Percentiles rank a stretch among this genome's conserved stretches.
phyloP scores from a whole-genome alignment of 2,329 filamentous ascomycete genomes.

The Neofusicoccum laricinum region DNA sequence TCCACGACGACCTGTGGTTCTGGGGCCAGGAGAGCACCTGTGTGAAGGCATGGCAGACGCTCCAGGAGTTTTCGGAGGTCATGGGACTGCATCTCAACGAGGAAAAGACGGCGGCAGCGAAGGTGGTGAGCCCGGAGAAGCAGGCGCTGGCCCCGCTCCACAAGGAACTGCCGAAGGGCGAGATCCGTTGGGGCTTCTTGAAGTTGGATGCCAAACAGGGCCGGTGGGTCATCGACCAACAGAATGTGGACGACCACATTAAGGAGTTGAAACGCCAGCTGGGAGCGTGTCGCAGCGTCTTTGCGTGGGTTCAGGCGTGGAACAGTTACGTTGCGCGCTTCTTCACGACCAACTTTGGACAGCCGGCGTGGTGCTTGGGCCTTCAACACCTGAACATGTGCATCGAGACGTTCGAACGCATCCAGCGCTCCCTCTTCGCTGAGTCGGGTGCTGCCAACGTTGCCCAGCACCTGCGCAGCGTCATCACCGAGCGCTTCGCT shows the following conservation, averaged over 20 bases:
- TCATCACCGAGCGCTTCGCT: constrained; percentile 40
- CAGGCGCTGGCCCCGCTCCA: constrained; percentile 14
- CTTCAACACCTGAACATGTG: constrained; percentile 56
- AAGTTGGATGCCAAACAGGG: constrained; percentile 52
- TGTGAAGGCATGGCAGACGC: constrained; percentile 58
- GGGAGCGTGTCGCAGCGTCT: constrained; percentile 52
- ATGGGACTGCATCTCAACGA: constrained; percentile 59
- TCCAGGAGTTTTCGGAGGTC: constrained; percentile 53
- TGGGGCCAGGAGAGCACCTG: constrained; percentile 57
- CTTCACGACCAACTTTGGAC: constrained; percentile 58
- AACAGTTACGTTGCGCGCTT: constrained; percentile 58
- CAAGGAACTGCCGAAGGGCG: constrained; percentile 48
- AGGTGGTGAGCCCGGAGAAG: constrained; percentile 33
- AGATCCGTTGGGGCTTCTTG: constrained; percentile 61
- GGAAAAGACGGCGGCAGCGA: constrained; percentile 56
- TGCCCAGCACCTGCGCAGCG: constrained; percentile 48
- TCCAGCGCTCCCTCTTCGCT: constrained; percentile 52
- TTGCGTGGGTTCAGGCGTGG: constrained; percentile 60
- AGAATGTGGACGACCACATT: constrained; percentile 58
- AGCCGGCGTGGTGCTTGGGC: constrained; percentile 54
- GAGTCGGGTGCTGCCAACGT: constrained; percentile 39
- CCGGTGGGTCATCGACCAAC: constrained; percentile 59
- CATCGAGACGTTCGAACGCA: constrained; percentile 50
- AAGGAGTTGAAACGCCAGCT: constrained; percentile 59
- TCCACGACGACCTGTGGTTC: constrained; percentile 67